Evolutionary conservation across 345 rosid genomes (phyloP), one percentile per base, ranked within the genome.

Genomic region (Gossypium longicalyx): DNA sequence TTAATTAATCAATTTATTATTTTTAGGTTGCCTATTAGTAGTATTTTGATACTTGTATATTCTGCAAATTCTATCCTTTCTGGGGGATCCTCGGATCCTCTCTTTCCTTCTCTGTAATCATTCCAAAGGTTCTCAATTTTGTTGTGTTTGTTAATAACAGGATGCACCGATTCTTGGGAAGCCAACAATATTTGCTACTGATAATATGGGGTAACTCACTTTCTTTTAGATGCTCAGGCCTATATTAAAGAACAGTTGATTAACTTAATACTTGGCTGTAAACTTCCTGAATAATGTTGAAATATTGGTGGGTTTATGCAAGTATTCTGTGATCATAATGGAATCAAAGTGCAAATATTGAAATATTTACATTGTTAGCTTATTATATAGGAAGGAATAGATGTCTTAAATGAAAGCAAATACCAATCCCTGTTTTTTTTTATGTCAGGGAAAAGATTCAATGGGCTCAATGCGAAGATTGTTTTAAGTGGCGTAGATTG

Each of bases 131-230:
- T 16, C 13, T 65, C n/a, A 19, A 59, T 59, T 59, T 59, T 25
- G 15, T 25, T 67, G 51, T 67, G 67, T 80, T 6, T 62, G 49
- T 58, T 72, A 43, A 22, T 83, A 34, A 81, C 91, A 96, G 99
- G 99, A 89, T 65, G 91, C 90, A 43, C 99, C 99, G 59, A 69
- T 93, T 52, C 85, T 96, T 61, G 97, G 99, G 81, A 90, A 89
- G 86, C 97, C 98, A 60, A 85, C 87, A 67, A 79, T 89, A 62
- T 78, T 82, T 80, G 84, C 87, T 41, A 83, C 83, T 44, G 87
- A 89, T 81, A 70, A 72, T 70, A 64, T 73, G 62, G 90, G 99
- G 98, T 95, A 91, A 85, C 77, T 77, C 69, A 64, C 81, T 74
- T 81, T 49, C 74, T 29, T 54, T 70, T 19, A 43, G 22, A 56